A percentile compares a stretch with the other conserved stretches of the same genome.
These are phyloP conservation scores for Xylaria bambusicola DNA, from an alignment of 495 filamentous ascomycete genomes.

Conservation along the genomic window DNA sequence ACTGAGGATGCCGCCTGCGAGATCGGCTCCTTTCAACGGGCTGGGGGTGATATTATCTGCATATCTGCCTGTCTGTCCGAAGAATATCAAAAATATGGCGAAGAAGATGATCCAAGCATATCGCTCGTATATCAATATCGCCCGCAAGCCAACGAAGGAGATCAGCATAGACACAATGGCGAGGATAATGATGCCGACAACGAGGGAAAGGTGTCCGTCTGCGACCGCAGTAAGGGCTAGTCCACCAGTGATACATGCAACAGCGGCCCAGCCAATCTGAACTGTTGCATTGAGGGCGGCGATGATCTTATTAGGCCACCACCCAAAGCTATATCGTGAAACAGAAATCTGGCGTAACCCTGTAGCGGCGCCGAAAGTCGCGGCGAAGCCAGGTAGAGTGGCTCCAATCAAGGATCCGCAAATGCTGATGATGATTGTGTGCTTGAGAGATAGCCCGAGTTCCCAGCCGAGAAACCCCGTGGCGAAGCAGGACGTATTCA, in stretches of 20 bases:
- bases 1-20: slow-evolving; percentile 52
- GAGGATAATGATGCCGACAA: slow-evolving; percentile 51
- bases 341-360: slow-evolving; percentile 58
- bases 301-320: slow-evolving; percentile 53
- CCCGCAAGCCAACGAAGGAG: slow-evolving; percentile 50
- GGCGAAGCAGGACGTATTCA: slow-evolving; percentile 58
- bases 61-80: slow-evolving; percentile 51
- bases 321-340: slow-evolving; percentile 58
- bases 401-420: slow-evolving; percentile 51
- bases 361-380: slow-evolving; percentile 52
- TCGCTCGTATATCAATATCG: slow-evolving; percentile 44
- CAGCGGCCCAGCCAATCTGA: slow-evolving; percentile 52
- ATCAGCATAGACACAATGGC: slow-evolving; percentile 44
- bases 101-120: slow-evolving; percentile 54
- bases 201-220: slow-evolving; percentile 44
- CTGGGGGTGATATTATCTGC: slow-evolving; percentile 47
- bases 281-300: slow-evolving; percentile 53
- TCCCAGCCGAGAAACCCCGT: slow-evolving; percentile 52
- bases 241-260: slow-evolving; percentile 49
- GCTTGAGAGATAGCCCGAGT: slow-evolving; percentile 50
- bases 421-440: slow-evolving; percentile 54
- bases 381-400: slow-evolving; percentile 51
- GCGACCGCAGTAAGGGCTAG: slow-evolving; percentile 55
- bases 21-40: slow-evolving; percentile 36
- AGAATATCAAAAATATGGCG: slow-evolving; percentile 60